Evolutionary conservation across 805 yeast species (phyloP).

Genomic region (Ogataea degrootiae): DNA sequence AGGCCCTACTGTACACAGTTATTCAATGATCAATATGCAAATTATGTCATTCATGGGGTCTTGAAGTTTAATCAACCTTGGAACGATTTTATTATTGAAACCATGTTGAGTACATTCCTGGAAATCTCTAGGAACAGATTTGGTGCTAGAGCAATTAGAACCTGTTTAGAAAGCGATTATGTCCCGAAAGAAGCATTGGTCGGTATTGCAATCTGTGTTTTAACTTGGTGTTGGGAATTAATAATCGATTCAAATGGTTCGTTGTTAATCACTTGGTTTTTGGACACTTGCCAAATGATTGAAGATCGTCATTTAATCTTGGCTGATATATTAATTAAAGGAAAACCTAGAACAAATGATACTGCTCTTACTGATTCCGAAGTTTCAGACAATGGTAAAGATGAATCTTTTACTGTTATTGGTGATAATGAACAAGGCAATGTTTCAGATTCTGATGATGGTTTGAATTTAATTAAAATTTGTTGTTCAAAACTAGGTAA

Average conservation of each 20-base stretch:
- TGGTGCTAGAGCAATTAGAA: conserved; percentile 93
- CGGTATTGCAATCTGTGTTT: conserved; percentile 71
- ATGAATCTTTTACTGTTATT: background rate
- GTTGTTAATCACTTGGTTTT: conserved; percentile 84
- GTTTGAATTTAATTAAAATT: conserved; percentile 15
- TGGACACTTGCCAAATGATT: conserved; percentile 68
- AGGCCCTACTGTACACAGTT: conserved; percentile 79
- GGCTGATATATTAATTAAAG: conserved; percentile 19
- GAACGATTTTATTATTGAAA: conserved; percentile 84
- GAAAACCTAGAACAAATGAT: conserved; percentile 7
- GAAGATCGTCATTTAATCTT: conserved; percentile 64
- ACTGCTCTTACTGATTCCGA: background rate
- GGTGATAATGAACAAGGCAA: background rate
- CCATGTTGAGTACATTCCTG: conserved; percentile 71
- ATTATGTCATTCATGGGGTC: conserved; percentile 93
- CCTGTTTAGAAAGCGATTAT: conserved; percentile 79
- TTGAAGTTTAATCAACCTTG: conserved; percentile 80
- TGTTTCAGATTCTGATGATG: conserved; percentile 1
- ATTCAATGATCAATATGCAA: conserved; percentile 94
- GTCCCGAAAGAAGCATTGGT: conserved; percentile 64
- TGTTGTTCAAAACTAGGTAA: conserved; percentile 64
- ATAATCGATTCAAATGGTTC: conserved; percentile 86
- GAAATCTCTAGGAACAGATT: conserved; percentile 83
- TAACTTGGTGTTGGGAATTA: conserved; percentile 71
- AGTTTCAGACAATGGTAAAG: background rate